Evolutionary conservation across 1,284 basidiomycete species (phyloP).

Genomic region (Fomitopsis schrenkii): DNA sequence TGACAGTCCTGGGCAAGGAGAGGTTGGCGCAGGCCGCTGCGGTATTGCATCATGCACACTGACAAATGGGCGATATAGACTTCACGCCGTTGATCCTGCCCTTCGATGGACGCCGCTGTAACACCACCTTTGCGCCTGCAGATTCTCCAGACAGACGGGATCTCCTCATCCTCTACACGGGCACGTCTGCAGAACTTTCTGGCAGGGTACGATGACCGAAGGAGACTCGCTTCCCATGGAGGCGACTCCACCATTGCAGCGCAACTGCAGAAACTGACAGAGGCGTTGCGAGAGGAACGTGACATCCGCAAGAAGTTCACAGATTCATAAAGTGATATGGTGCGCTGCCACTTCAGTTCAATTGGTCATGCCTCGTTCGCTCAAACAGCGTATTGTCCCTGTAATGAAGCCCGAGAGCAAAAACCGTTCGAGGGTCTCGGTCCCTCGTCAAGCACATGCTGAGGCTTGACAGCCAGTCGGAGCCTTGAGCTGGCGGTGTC

Average conservation of each 20-base stretch:
- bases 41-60: background rate
- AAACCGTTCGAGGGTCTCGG: background rate
- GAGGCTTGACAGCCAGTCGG: too few species aligned
- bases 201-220: conserved; percentile 23
- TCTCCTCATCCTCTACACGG: conserved; percentile 24
- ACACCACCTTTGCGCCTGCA: conserved; percentile 30
- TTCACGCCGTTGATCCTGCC: background rate
- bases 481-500: too few species aligned
- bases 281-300: conserved; percentile 27
- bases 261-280: conserved; percentile 30
- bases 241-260: conserved; percentile 32
- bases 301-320: conserved; percentile 14
- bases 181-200: conserved; percentile 27
- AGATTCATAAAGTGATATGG: background rate
- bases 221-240: conserved; percentile 25
- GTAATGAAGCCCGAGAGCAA: background rate
- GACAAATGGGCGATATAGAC: background rate
- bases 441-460: too few species aligned
- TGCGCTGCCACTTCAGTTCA: background rate
- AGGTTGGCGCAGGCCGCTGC: background rate
- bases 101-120: conserved; percentile 23
- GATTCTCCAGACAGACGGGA: conserved; percentile 14
- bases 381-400: background rate
- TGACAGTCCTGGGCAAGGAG: background rate
- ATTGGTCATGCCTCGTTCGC: background rate